Conservation (phyloP, 2,329 filamentous ascomycete species). For the Alternaria incomplexa region DNA sequence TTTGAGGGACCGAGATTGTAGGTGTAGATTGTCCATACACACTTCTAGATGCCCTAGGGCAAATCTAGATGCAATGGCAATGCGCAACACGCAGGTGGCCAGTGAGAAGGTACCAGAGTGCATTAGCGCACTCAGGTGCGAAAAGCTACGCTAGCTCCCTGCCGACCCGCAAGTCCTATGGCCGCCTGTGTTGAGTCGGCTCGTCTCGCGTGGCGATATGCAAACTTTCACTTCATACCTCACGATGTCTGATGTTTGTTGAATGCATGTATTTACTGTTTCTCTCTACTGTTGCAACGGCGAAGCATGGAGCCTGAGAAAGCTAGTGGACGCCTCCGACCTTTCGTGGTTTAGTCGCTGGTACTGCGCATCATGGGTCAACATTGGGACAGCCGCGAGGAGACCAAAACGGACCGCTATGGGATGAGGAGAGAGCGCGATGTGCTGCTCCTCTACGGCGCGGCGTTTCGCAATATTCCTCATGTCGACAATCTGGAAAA, state of each 20-base stretch:
- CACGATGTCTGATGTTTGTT: neutral
- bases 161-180: neutral
- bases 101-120: neutral
- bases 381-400: neutral
- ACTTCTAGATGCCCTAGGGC: neutral
- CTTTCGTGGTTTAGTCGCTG: neutral
- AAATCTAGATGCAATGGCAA: neutral
- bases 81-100: neutral
- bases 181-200: slow-evolving; percentile 1
- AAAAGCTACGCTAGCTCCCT: neutral
- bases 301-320: neutral
- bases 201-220: slow-evolving; percentile 9
- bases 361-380: slow-evolving; percentile 5
- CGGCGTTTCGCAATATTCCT: slow-evolving; percentile 32
- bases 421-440: slow-evolving; percentile 36
- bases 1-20: neutral
- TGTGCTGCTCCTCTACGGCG: slow-evolving; percentile 32
- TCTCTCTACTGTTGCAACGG: neutral
- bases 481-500: slow-evolving; percentile 18
- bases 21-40: neutral
- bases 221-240: slow-evolving; percentile 12
- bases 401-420: slow-evolving; percentile 5
- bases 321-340: neutral
- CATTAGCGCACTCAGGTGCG: neutral
- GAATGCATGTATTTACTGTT: neutral